phyloP scores from a whole-genome alignment of 2,329 filamentous ascomycete genomes.

The Erysiphe pisi region DNA sequence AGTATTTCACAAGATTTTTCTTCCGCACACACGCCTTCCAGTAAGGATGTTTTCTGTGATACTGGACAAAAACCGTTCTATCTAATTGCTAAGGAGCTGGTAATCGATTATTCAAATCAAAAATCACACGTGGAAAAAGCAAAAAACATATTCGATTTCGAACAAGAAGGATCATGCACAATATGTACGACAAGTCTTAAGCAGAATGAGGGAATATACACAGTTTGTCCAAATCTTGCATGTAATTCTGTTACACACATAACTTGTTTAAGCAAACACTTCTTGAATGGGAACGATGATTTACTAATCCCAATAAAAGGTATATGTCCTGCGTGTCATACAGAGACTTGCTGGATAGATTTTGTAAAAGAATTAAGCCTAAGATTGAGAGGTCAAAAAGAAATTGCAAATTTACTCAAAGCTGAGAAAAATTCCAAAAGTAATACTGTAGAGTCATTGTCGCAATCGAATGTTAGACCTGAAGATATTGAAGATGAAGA shows the following conservation, averaged over 20 bases:
- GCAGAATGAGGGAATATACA: conserved; percentile 45
- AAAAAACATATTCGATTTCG: conserved; percentile 46
- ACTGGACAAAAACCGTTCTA: conserved; percentile 27
- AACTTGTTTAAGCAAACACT: conserved; percentile 48
- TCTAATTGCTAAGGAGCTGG: conserved; percentile 40
- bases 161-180: conserved; percentile 47
- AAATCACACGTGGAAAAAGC: conserved; percentile 48
- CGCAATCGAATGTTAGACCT: conserved; percentile 30
- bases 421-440: conserved; percentile 32
- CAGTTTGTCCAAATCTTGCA: conserved; percentile 45
- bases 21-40: neutral
- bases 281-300: conserved; percentile 39
- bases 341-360: conserved; percentile 56
- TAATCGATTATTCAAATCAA: conserved; percentile 47
- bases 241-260: conserved; percentile 52
- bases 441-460: conserved; percentile 30
- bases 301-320: conserved; percentile 57
- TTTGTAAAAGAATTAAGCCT: conserved; percentile 76
- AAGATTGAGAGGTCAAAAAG: conserved; percentile 57
- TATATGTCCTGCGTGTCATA: conserved; percentile 58
- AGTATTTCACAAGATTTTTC: conserved; percentile 33
- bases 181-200: conserved; percentile 43
- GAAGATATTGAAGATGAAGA: conserved; percentile 31
- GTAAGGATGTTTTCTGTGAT: conserved; percentile 27
- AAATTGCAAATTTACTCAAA: conserved; percentile 59